phyloP scores from a whole-genome alignment of 2,329 filamentous ascomycete genomes.

The Cylindrodendrum hubeiense region DNA sequence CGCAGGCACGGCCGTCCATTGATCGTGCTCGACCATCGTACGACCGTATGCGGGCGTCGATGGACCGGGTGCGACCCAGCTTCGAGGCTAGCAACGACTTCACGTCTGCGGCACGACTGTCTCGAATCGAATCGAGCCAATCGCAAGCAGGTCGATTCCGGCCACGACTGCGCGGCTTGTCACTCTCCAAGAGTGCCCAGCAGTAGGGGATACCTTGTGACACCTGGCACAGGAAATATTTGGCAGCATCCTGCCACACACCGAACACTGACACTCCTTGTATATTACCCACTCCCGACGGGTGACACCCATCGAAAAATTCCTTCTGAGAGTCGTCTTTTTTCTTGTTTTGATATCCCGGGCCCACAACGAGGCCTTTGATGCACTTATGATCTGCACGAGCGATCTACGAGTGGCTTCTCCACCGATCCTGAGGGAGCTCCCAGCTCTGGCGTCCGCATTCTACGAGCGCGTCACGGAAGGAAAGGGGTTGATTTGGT shows the following conservation, averaged over 20 bases:
- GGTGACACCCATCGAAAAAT: conserved; percentile 23
- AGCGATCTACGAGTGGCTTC: conserved; percentile 59
- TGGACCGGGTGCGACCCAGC: conserved; percentile 86
- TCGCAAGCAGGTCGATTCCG: conserved; percentile 54
- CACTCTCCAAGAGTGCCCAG: conserved; percentile 57
- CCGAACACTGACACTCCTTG: conserved; percentile 39
- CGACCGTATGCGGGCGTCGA: conserved; percentile 86
- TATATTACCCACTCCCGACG: conserved; percentile 46
- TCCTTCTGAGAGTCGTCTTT: conserved; percentile 29
- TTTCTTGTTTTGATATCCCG: conserved; percentile 52
- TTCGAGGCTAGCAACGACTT: conserved; percentile 93
- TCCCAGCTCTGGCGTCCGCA: conserved; percentile 25
- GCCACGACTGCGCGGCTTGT: conserved; percentile 57
- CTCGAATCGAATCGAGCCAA: conserved; percentile 82
- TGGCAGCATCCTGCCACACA: conserved; percentile 26
- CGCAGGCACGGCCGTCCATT: conserved; percentile 65
- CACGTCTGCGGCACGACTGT: conserved; percentile 87
- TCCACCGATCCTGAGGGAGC: conserved; percentile 35
- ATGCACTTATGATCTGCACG: conserved; percentile 63
- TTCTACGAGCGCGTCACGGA: conserved; percentile 32
- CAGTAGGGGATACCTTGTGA: conserved; percentile 42
- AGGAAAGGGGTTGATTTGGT: conserved; percentile 37
- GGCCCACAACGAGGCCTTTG: conserved; percentile 46
- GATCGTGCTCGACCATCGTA: conserved; percentile 85
- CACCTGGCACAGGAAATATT: neutral